Percentiles rank a stretch among this genome's conserved stretches.
Conservation (phyloP, 441 rosid genomes). For the California macrophylla region DNA sequence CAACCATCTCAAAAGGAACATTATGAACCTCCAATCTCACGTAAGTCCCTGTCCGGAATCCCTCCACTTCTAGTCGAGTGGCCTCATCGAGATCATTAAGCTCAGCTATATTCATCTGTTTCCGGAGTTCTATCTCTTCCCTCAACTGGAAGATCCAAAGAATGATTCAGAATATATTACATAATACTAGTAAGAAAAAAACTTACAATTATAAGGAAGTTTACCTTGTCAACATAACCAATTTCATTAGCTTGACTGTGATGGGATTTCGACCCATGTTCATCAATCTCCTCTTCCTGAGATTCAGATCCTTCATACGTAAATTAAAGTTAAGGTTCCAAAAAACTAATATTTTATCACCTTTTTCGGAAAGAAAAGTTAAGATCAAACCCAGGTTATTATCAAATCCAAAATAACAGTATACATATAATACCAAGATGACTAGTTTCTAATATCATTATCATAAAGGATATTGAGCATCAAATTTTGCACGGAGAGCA, state of each 20-base stretch:
- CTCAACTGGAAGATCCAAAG: constrained; percentile 49
- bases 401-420: not conserved
- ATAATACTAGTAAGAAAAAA: not conserved
- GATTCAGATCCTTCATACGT: constrained; percentile 52
- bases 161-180: constrained; percentile 14
- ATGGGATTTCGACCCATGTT: constrained; percentile 29
- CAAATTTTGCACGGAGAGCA: constrained; percentile 63
- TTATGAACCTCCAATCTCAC: constrained; percentile 76
- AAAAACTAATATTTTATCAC: constrained; percentile 9
- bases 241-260: constrained; percentile 43
- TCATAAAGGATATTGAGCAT: constrained; percentile 74
- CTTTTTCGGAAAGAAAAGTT: not conserved
- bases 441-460: not conserved
- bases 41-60: constrained; percentile 72
- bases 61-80: constrained; percentile 69
- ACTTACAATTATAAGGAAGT: constrained; percentile 3
- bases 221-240: constrained; percentile 67
- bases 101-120: constrained; percentile 71
- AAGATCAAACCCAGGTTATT: not conserved
- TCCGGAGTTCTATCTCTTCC: constrained; percentile 68
- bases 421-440: not conserved
- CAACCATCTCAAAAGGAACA: constrained; percentile 90
- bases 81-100: constrained; percentile 72
- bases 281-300: constrained; percentile 50
- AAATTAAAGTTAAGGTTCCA: constrained; percentile 44